These are phyloP conservation scores for Fusarium scirpi DNA, from an alignment of 2,329 filamentous ascomycete genomes.

Conservation along the genomic window DNA sequence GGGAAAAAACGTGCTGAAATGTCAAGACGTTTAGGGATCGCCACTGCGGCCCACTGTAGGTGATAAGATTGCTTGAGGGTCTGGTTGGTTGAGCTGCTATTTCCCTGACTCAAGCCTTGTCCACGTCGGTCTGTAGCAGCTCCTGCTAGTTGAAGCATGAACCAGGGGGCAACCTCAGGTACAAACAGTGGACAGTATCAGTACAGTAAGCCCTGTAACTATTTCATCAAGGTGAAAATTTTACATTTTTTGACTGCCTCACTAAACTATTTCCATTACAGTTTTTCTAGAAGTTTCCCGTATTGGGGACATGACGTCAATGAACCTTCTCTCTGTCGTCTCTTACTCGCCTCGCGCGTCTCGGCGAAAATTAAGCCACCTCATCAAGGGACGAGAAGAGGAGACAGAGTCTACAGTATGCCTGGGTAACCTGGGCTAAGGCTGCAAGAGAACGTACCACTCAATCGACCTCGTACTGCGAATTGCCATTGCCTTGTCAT, in stretches of 20 bases:
- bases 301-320: conserved; percentile 28
- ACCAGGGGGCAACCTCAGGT: conserved; percentile 5
- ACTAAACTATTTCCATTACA: neutral
- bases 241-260: conserved; percentile 17
- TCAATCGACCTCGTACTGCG: neutral
- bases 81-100: conserved; percentile 26
- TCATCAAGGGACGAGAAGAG: conserved; percentile 22
- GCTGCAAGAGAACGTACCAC: neutral
- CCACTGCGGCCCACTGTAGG: conserved; percentile 31
- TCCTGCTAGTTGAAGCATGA: conserved; percentile 12
- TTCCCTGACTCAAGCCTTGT: conserved; percentile 37
- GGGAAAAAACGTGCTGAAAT: conserved; percentile 22
- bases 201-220: neutral
- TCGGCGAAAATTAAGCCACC: conserved; percentile 30
- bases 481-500: conserved; percentile 9
- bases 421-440: neutral
- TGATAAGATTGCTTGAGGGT: conserved; percentile 33
- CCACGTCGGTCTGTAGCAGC: conserved; percentile 27
- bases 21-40: conserved; percentile 24
- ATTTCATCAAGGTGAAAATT: conserved; percentile 29
- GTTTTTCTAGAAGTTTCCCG: conserved; percentile 33
- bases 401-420: neutral
- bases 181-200: neutral
- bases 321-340: neutral
- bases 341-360: conserved; percentile 24